phyloP scores from a whole-genome alignment of 305 asterid genomes.

The Fraxinus latifolia region DNA sequence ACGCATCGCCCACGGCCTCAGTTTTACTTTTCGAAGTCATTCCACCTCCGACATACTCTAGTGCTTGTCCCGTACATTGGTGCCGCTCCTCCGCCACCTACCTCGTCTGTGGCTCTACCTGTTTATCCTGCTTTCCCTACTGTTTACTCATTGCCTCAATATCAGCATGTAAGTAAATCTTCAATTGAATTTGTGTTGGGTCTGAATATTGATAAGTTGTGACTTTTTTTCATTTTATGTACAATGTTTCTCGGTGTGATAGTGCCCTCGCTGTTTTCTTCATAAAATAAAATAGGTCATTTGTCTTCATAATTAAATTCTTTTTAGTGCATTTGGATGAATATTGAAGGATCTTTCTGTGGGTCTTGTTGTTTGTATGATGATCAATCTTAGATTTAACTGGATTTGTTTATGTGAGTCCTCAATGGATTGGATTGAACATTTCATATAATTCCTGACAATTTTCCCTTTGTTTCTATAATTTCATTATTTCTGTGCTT shows the following conservation, averaged over 20 bases:
- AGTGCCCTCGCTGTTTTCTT: no score
- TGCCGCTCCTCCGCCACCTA: slow-evolving; percentile 55
- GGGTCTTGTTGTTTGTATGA: no score
- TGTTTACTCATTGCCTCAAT: no score
- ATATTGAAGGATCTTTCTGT: no score
- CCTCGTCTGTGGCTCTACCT: slow-evolving; percentile 34
- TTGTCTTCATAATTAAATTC: no score
- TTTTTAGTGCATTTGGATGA: no score
- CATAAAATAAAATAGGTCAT: no score
- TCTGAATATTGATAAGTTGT: no score
- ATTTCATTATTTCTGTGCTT: not conserved
- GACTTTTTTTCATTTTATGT: no score
- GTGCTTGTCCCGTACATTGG: slow-evolving; percentile 52
- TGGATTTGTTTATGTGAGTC: not conserved
- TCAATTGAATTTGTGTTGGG: not conserved
- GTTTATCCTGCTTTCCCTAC: not conserved
- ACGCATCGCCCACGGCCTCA: slow-evolving; percentile 38
- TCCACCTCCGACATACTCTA: slow-evolving; percentile 72
- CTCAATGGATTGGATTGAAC: not conserved
- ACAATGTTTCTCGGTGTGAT: no score
- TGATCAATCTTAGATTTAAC: no score
- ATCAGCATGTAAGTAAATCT: no score
- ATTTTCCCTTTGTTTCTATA: not conserved
- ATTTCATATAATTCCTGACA: not conserved
- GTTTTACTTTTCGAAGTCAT: slow-evolving; percentile 80